Percentiles rank a stretch among this genome's conserved stretches.
These are phyloP conservation scores for Cordyceps javanica DNA, from an alignment of 2,329 filamentous ascomycete genomes.

Conservation along the genomic window DNA sequence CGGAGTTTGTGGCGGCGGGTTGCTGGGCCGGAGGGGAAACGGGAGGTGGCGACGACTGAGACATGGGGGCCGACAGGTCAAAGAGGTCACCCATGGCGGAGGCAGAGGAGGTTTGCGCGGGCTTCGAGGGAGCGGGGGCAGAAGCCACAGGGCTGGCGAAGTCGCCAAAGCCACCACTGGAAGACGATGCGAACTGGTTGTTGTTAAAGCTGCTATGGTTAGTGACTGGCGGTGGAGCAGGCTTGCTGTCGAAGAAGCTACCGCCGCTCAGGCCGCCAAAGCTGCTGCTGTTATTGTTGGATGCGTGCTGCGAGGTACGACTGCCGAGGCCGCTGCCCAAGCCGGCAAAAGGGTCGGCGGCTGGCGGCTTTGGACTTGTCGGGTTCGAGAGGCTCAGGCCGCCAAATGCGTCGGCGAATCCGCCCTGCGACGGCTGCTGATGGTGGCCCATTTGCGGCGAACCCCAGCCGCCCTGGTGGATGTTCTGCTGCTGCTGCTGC, in stretches of 20 bases:
- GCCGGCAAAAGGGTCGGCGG: slow-evolving; percentile 54
- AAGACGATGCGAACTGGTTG: neutral
- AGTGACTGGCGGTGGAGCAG: slow-evolving; percentile 32
- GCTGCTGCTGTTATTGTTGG: slow-evolving; percentile 37
- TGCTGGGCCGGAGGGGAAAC: slow-evolving; percentile 33
- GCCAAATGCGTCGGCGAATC: slow-evolving; percentile 68
- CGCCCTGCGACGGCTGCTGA: slow-evolving; percentile 12
- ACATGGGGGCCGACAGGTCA: slow-evolving; percentile 57
- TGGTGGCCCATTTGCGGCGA: slow-evolving; percentile 46
- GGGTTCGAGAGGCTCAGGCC: slow-evolving; percentile 38
- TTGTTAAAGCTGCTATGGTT: neutral
- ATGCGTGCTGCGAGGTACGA: slow-evolving; percentile 29
- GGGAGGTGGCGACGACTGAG: slow-evolving; percentile 39
- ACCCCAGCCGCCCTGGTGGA: slow-evolving; percentile 53
- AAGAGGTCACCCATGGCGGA: slow-evolving; percentile 74
- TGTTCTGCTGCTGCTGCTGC: slow-evolving; percentile 48
- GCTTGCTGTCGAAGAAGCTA: slow-evolving; percentile 74
- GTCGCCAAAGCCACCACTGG: slow-evolving; percentile 58
- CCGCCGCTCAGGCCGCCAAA: slow-evolving; percentile 61
- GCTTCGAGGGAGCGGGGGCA: slow-evolving; percentile 30
- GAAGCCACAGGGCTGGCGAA: slow-evolving; percentile 56
- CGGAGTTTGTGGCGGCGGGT: slow-evolving; percentile 47
- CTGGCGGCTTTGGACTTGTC: slow-evolving; percentile 36
- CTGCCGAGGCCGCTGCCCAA: slow-evolving; percentile 37
- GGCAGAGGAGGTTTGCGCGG: slow-evolving; percentile 40